Conservation (phyloP, 2,329 filamentous ascomycete genomes). For the Alternaria sp. region DNA sequence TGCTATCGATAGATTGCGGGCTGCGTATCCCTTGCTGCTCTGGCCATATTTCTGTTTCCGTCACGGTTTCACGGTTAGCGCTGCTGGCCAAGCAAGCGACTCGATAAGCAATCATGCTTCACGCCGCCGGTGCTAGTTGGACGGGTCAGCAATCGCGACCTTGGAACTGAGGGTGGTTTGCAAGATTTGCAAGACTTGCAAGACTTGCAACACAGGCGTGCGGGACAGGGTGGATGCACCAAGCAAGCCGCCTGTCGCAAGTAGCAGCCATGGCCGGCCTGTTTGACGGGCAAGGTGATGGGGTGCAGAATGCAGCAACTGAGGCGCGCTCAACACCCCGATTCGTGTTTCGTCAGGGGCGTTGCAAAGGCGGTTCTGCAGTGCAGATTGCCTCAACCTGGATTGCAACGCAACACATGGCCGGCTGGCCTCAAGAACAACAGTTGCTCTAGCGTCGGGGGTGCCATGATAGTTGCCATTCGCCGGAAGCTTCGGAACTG, state of each 20-base stretch:
- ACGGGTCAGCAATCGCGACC: conserved; percentile 27
- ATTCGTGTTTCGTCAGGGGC: conserved; percentile 52
- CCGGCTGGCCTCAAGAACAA: conserved; percentile 34
- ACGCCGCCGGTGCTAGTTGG: conserved; percentile 26
- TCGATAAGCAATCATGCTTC: conserved; percentile 44
- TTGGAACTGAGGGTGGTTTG: conserved; percentile 18
- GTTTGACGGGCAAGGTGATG: conserved; percentile 20
- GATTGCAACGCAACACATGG: conserved; percentile 36
- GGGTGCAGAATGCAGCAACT: conserved; percentile 24
- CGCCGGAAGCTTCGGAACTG: conserved; percentile 29
- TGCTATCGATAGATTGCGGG: conserved; percentile 32
- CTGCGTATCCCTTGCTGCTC: conserved; percentile 34
- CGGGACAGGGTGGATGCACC: conserved; percentile 28
- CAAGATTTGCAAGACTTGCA: conserved; percentile 21
- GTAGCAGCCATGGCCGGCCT: conserved; percentile 9
- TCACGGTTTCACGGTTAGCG: conserved; percentile 47
- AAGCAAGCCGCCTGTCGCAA: conserved; percentile 19
- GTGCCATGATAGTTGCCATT: conserved; percentile 34
- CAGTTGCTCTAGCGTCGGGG: conserved; percentile 33
- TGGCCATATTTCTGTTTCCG: conserved; percentile 37
- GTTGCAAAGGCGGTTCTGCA: conserved; percentile 45
- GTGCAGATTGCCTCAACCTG: conserved; percentile 53
- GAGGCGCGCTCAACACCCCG: conserved; percentile 32
- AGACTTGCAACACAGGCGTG: conserved; percentile 28
- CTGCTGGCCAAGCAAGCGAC: conserved; percentile 36